Evolutionary conservation across 768 basidiomycete species (phyloP), one percentile per base, ranked within the genome.

Genomic region (Suillus luteus): DNA sequence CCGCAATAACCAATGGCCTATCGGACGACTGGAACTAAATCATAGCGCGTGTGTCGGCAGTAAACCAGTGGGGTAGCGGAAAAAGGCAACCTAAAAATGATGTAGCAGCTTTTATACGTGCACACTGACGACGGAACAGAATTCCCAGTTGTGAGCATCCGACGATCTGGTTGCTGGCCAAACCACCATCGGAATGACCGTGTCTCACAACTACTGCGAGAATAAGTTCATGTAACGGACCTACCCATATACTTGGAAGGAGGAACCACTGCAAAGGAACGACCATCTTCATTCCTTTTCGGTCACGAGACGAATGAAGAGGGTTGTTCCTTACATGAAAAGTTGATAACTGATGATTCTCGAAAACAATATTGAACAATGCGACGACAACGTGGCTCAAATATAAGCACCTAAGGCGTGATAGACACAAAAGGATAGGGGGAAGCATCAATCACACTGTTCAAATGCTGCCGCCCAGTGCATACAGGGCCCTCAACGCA

Each of bases 401-500:
- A 27, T 27, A n/a, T 12, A n/a, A 35, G 6, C 11, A 54, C 52
- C 33, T 54, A 54, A 35, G 52, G 33, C 19, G 52, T 54, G 31
- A 51, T 59, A 43, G 38, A n/a, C 22, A 27, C 24, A 11, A 69
- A 55, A 12, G 71, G 70, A 54, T 81, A 79, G 2, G 80, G 75
- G 15, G 71, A 66, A 0, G 74, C 73, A 58, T 80, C 78, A 64
- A 61, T 67, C 22, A 78, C 72, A 2, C 67, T 66, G 9, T 69
- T 67, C 5, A 70, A 60, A 35, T 76, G 68, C 49, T 76, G 68
- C 19, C 76, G 57, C 22, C 66, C 71, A 12, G 70, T 63, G 19
- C 71, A 76, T 0, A 68, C 70, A 0, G 68, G 69, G 0, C 63
- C 70, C 9, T 69, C 64, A 43, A 86, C 72, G 62, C 86, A 87